Base-by-base conservation (phyloP, 2,329 filamentous ascomycete species). In the Diaporthe citriasiana region DNA sequence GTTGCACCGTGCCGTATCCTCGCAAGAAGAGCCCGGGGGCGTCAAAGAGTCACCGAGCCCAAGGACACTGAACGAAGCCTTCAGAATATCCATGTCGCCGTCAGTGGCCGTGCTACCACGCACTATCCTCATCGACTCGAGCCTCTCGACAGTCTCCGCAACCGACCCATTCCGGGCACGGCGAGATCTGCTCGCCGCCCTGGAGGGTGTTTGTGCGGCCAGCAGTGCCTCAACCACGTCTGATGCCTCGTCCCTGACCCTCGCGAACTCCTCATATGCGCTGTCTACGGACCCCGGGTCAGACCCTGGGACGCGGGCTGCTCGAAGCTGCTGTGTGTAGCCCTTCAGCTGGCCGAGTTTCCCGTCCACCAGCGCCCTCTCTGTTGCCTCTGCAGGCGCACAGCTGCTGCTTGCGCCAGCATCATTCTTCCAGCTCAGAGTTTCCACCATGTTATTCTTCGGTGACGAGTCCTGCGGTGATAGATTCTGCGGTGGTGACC, bases 251-350 rank as follows among this genome's bases (percentile, higher is more conserved):
- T 86, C 84, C 71, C 80, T 83, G 63, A 85, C 76, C 75, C 83
- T 87, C 70, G 77, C 76, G 60, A 87, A 88, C 9, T 85, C 82
- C 33, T 85, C 84, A 76, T 84, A 88, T 7, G 83, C 84, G 4
- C 81, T 80, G 72, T 88, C 87, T 22, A 87, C 83, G 45, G 78
- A 75, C 30, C 79, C 77, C 2, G 76, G 63, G 19, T 71, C 72
- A 30, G 51, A 47, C 7, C 69, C 53, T n/a, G 72, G 47, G n/a
- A 53, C 25, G 77, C 76, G 27, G 68, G 69, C 27, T 74, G 76
- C 27, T 68, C 77, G 75, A n/a, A 81, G 69, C 38, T 65, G 74
- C 57, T 76, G 75, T 6, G 79, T 78, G 35, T 76, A 79, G 19
- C 79, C 78, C 30, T 76, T 78, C 6, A 83, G 77, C 59, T 80